phyloP scores from a whole-genome alignment of 208 protist species.

The Acanthamoeba triangularis region DNA sequence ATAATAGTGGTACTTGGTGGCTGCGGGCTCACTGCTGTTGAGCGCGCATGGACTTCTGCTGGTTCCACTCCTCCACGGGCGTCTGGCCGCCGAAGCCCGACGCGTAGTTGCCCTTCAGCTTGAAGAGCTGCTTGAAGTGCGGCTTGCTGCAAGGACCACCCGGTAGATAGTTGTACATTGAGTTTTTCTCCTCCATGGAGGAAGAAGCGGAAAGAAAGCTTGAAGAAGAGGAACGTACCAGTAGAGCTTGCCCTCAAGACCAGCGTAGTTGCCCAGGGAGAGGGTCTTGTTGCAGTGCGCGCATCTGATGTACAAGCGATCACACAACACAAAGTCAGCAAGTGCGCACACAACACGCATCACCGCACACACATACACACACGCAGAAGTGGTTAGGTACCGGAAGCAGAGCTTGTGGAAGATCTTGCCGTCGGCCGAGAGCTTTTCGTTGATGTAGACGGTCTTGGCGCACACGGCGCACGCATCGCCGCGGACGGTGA shows the following conservation, averaged over 20 bases:
- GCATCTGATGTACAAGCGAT: slow-evolving; percentile 53
- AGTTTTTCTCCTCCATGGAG: neutral
- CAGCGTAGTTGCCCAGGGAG: slow-evolving; percentile 84
- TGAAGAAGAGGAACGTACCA: slow-evolving; percentile 65
- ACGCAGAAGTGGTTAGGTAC: slow-evolving; percentile 28
- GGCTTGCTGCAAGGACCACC: slow-evolving; percentile 81
- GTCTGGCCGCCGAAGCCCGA: slow-evolving; percentile 67
- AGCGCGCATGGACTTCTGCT: slow-evolving; percentile 58
- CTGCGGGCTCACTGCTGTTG: neutral
- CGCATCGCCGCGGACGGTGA: slow-evolving; percentile 45
- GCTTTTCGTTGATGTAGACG: slow-evolving; percentile 84
- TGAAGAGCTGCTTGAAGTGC: slow-evolving; percentile 87
- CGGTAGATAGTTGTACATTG: neutral
- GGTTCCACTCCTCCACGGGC: slow-evolving; percentile 55
- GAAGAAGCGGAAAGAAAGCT: neutral
- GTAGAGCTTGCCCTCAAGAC: slow-evolving; percentile 84
- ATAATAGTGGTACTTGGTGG: too few species aligned
- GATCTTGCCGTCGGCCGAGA: slow-evolving; percentile 79
- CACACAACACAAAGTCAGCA: too few species aligned
- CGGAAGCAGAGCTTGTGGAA: slow-evolving; percentile 87
- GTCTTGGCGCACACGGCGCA: slow-evolving; percentile 83
- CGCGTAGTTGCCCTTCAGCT: slow-evolving; percentile 85
- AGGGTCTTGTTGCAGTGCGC: slow-evolving; percentile 86
- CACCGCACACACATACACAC: neutral
- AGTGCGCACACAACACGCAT: neutral